Evolutionary conservation across 768 basidiomycete species (phyloP).

Genomic region (Mycena olivaceomarginata): DNA sequence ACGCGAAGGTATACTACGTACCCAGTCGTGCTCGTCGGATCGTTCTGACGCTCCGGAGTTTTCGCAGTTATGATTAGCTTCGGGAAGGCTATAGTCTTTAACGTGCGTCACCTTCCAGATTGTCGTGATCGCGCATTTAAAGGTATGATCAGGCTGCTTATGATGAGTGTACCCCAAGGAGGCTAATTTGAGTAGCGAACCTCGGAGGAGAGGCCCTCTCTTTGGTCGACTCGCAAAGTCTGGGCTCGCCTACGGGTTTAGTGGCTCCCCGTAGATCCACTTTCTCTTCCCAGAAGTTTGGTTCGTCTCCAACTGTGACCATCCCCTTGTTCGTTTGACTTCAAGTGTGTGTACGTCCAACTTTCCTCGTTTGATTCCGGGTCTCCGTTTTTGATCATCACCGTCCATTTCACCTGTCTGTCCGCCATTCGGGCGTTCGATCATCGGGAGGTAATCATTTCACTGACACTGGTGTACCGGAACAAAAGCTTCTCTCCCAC

Average conservation of each 20-base stretch:
- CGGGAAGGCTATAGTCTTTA: background rate
- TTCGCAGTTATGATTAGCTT: background rate
- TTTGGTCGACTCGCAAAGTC: too few relatives aligned
- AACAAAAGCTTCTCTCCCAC: background rate
- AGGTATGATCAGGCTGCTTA: too few relatives aligned
- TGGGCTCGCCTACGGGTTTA: too few relatives aligned
- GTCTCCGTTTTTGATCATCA: conserved; percentile 15
- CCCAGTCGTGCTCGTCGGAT: conserved; percentile 27
- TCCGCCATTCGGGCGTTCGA: background rate
- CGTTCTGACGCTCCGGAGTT: background rate
- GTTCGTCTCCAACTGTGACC: too few relatives aligned
- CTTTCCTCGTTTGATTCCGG: conserved; percentile 3
- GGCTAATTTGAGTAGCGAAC: too few relatives aligned
- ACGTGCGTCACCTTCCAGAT: background rate
- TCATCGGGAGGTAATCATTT: background rate
- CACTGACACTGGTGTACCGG: conserved; percentile 6
- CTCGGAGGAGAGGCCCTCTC: too few relatives aligned
- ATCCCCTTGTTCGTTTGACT: background rate
- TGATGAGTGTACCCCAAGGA: too few relatives aligned
- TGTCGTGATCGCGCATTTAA: too few relatives aligned
- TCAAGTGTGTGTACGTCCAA: background rate
- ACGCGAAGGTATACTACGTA: conserved; percentile 1
- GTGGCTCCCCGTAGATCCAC: background rate
- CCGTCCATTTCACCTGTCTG: conserved; percentile 19
- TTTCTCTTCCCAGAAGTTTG: background rate